phyloP scores from a whole-genome alignment of 805 yeast species.

The Ogataea saltuana region DNA sequence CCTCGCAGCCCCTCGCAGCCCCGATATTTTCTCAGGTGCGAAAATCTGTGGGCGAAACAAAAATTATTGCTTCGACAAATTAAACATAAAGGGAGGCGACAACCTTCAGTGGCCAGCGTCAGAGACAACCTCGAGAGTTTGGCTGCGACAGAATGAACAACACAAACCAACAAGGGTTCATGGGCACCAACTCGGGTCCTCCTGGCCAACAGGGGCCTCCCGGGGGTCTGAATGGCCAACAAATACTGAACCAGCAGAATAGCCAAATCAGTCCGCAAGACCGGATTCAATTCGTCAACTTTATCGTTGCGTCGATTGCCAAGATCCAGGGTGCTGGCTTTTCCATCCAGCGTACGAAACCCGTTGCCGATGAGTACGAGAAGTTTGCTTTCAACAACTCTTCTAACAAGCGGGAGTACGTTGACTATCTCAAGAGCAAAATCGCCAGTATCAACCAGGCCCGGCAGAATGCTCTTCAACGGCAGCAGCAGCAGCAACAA shows the following conservation, averaged over 20 bases:
- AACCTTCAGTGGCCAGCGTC: neutral
- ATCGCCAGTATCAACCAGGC: conserved; percentile 40
- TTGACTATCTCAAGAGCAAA: conserved; percentile 47
- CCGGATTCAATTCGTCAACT: conserved; percentile 34
- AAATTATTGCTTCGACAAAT: too few species aligned
- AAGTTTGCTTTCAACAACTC: conserved; percentile 62
- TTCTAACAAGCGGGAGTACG: conserved; percentile 57
- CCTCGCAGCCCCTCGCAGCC: too few species aligned
- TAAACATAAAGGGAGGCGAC: neutral
- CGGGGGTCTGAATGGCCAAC: conserved; percentile 1
- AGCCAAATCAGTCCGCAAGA: conserved; percentile 33
- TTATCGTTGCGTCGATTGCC: conserved; percentile 34
- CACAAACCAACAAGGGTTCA: conserved; percentile 12
- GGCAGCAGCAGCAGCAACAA: conserved; percentile 28
- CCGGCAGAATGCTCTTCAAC: conserved; percentile 24
- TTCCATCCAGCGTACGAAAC: conserved; percentile 42
- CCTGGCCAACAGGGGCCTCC: conserved; percentile 7
- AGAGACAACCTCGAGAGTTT: neutral
- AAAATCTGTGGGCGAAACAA: too few species aligned
- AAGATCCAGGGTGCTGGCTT: conserved; percentile 36
- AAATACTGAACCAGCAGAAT: conserved; percentile 3
- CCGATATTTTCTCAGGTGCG: too few species aligned
- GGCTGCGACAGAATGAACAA: conserved; percentile 9
- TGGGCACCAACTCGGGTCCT: conserved; percentile 8
- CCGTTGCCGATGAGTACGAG: conserved; percentile 71